Conservation (phyloP, 2,329 filamentous ascomycete species). For the Cordyceps cicadae region DNA sequence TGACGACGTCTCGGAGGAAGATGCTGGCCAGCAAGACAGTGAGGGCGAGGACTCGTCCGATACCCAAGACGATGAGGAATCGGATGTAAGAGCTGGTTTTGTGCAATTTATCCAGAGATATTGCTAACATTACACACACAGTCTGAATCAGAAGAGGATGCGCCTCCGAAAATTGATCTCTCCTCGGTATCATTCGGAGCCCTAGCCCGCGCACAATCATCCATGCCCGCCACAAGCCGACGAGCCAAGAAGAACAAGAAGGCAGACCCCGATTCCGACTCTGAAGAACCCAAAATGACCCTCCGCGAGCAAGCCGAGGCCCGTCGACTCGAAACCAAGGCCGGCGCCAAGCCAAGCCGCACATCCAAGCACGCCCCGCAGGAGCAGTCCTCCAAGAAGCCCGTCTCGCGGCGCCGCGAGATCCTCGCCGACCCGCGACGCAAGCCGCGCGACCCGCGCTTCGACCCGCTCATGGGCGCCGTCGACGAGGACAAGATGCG, state of each 20-base stretch:
- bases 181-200: slow-evolving; percentile 76
- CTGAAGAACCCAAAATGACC: slow-evolving; percentile 11
- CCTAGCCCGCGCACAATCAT: slow-evolving; percentile 77
- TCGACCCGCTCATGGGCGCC: slow-evolving; percentile 55
- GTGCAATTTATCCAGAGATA: no score
- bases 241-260: slow-evolving; percentile 24
- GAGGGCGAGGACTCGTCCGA: slow-evolving; percentile 24
- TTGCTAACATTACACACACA: slow-evolving; percentile 4
- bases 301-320: slow-evolving; percentile 27
- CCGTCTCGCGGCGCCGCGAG: slow-evolving; percentile 72
- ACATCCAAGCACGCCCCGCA: slow-evolving; percentile 83
- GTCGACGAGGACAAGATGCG: slow-evolving; percentile 51
- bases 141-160: slow-evolving; percentile 25
- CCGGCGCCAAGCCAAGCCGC: slow-evolving; percentile 16
- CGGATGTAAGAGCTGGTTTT: slow-evolving; percentile 17
- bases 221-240: slow-evolving; percentile 36
- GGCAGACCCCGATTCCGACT: slow-evolving; percentile 19
- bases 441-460: slow-evolving; percentile 77
- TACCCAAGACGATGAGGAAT: slow-evolving; percentile 23
- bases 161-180: slow-evolving; percentile 33
- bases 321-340: slow-evolving; percentile 11
- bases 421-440: slow-evolving; percentile 51
- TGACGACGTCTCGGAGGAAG: slow-evolving; percentile 23
- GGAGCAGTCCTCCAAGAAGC: slow-evolving; percentile 71
- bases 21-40: slow-evolving; percentile 19